Percentiles rank a stretch among this genome's conserved stretches.
phyloP scores from a whole-genome alignment of 768 basidiomycete species.

The Coprinopsis sp. region DNA sequence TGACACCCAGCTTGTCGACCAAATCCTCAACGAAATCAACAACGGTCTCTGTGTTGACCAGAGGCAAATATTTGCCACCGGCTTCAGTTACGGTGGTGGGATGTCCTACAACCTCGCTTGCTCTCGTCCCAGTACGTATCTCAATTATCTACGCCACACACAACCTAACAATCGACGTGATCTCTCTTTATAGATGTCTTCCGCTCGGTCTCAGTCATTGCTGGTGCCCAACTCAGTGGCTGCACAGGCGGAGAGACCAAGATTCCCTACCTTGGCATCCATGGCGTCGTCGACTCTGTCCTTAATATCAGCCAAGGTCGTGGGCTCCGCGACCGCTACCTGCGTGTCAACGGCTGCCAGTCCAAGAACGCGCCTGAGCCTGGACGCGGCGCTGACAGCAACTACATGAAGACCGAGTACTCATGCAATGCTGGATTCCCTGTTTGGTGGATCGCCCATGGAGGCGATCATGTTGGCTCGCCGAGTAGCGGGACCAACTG shows the following conservation, averaged over 20 bases:
- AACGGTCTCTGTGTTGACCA: slow-evolving; percentile 5
- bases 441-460: slow-evolving; percentile 7
- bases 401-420: slow-evolving; percentile 6
- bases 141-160: neutral
- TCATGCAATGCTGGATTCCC: slow-evolving; percentile 3
- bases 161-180: neutral
- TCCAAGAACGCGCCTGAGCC: slow-evolving; percentile 5
- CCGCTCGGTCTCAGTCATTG: slow-evolving; percentile 6
- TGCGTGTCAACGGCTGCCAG: slow-evolving; percentile 8
- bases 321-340: slow-evolving; percentile 6
- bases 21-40: slow-evolving; percentile 3
- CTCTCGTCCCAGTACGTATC: neutral
- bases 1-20: slow-evolving; percentile 2
- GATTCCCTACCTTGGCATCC: slow-evolving; percentile 7
- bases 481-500: slow-evolving; percentile 6
- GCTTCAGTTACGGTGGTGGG: slow-evolving; percentile 8
- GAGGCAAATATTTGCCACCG: slow-evolving; percentile 5
- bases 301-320: slow-evolving; percentile 2
- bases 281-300: slow-evolving; percentile 7
- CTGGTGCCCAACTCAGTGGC: slow-evolving; percentile 3
- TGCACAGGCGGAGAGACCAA: slow-evolving; percentile 6
- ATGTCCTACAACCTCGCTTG: slow-evolving; percentile 9
- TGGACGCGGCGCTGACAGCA: slow-evolving; percentile 4
- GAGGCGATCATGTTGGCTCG: slow-evolving; percentile 1
- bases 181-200: neutral